Percentiles rank a stretch among this genome's conserved stretches.
Conservation (phyloP, 2,329 filamentous ascomycete genomes). For the Myotisia sp. region DNA sequence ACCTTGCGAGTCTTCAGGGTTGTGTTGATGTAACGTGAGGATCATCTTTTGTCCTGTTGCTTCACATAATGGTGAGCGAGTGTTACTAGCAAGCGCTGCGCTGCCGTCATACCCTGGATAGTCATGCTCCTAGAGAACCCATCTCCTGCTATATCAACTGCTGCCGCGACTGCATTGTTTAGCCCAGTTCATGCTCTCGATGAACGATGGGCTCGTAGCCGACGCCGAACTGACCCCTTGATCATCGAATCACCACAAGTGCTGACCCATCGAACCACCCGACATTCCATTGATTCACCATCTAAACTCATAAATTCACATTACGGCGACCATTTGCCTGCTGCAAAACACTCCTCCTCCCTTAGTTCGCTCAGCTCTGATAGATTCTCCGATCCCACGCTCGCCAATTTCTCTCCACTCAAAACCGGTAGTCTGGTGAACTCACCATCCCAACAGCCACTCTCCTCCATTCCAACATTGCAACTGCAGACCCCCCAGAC, state of each 20-base stretch:
- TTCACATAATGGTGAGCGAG: too few species aligned
- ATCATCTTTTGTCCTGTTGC: too few species aligned
- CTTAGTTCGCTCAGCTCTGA: slow-evolving; percentile 16
- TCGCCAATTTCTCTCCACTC: slow-evolving; percentile 16
- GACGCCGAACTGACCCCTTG: slow-evolving; percentile 10
- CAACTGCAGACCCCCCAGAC: slow-evolving; percentile 1
- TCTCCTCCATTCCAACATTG: slow-evolving; percentile 4
- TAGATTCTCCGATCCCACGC: slow-evolving; percentile 16
- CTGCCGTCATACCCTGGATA: neutral
- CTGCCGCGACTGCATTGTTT: too few species aligned
- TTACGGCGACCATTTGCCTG: too few species aligned
- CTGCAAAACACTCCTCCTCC: slow-evolving; percentile 11
- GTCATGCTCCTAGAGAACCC: slow-evolving; percentile 3
- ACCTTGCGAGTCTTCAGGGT: too few species aligned
- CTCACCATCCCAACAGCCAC: neutral
- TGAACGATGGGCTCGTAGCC: slow-evolving; percentile 8
- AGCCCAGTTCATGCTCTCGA: too few species aligned
- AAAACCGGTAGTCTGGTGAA: slow-evolving; percentile 11
- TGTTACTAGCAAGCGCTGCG: too few species aligned
- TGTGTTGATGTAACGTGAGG: too few species aligned
- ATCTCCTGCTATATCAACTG: neutral
- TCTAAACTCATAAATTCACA: slow-evolving; percentile 14
- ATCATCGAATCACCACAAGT: slow-evolving; percentile 5
- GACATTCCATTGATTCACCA: slow-evolving; percentile 10
- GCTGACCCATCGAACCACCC: slow-evolving; percentile 1